Evolutionary conservation across 2,329 filamentous ascomycete genomes (phyloP), one percentile per base, ranked within the genome.

Genomic region (Xylaria sp.): DNA sequence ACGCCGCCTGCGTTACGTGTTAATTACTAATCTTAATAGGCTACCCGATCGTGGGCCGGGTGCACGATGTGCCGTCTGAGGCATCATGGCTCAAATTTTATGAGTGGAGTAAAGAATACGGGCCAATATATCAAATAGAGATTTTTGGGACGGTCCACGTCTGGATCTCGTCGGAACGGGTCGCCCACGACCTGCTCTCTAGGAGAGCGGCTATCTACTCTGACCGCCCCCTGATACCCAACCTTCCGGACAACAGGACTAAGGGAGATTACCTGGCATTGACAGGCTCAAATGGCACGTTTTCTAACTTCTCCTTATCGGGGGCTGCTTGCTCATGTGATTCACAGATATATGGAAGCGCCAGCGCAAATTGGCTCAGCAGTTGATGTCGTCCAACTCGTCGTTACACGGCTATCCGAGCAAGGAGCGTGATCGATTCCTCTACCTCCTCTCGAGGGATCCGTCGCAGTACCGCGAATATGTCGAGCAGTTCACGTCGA

Each of bases 231-330:
- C 71, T 77, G 62, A 85, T 85, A 30, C 81, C 82, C 24, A 84
- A 84, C 69, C 76, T 85, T 6, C 82, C 83, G 2, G 79, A 84
- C 65, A 85, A 84, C 70, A 77, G 82, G 64, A 84, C 82, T 4
- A 82, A 81, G 61, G 83, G 83, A 6, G 78, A 84, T 51, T 84
- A 85, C 61, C 77, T 85, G 2, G 82, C 83, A 12, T 76, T 85
- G 3, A 77, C 82, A 4, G 83, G 83, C 6, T 75, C 78, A 19
- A 84, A 81, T 60, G 81, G 82, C 81, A 75, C 48, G 2, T 39
- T 58, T 27, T 21, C 36, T 32, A 19, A 6, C 42, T 17, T 17
- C 12, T 1, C 21, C 17, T 3, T 27, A 42, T 4, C 0, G 5
- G 19, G 9, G 17, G 5, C 17, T 50, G 39, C 42, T 14, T 58